Evolutionary conservation across 331 rosid genomes (phyloP), one percentile per base, ranked within the genome.

Genomic region (Rhamnella rubrinervis): DNA sequence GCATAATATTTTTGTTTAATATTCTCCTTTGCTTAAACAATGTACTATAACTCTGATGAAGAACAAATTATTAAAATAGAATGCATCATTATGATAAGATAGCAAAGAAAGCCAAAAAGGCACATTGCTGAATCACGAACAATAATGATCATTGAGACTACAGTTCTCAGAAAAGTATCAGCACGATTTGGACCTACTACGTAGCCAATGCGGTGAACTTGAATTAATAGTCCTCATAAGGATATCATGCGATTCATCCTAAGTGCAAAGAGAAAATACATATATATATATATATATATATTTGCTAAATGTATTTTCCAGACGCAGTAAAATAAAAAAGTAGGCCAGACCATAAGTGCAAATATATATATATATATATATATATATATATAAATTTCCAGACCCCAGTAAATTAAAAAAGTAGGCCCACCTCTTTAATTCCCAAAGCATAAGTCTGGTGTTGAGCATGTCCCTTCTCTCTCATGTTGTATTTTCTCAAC

Each of bases 391-490:
- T 71, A 31, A 31, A 31, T 17, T 13, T 31, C 15, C 0, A 28
- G 17, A 25, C 9, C 44, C 37, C 18, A 18, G 37, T 25, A 50
- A 39, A 14, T 52, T 31, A 40, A 44, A 39, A 55, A 16, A 40
- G 52, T 41, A 49, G 2, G 17, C 18, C 49, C 75, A 87, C 96
- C 92, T 90, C 97, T 84, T 93, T 91, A 61, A 93, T 88, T 74
- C 98, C 98, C 83, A 93, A 83, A 64, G 95, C 97, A 81, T 87
- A 93, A 26, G 98, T 91, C 83, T 93, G 97, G 81, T 93, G 97
- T 75, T 91, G 91, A 53, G 89, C 87, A 25, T 83, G 73, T 49
- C 84, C 89, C 83, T 84, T 93, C 80, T 81, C 89, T 78, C 97
- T 90, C 80, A 93, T 84, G 77, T 75, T 81, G 84, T 84, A 85